Percentiles rank a stretch among this genome's conserved stretches.
Conservation (phyloP, 1,284 basidiomycete genomes). For the Malassezia brasiliensis region DNA sequence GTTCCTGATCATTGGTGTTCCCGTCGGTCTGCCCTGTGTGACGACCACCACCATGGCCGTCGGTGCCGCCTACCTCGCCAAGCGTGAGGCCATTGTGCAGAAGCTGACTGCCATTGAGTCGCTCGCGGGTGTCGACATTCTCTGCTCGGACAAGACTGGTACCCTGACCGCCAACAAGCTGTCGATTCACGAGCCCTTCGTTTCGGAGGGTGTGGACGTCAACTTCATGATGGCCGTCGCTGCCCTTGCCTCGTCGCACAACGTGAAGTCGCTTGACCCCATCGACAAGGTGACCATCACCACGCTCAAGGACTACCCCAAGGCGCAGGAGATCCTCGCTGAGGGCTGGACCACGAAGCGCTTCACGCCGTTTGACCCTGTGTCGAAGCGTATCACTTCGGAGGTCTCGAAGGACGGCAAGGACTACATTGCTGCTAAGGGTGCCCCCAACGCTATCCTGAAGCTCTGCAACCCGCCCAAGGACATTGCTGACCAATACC, state of each 20-base stretch:
- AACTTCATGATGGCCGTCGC: conserved; percentile 54
- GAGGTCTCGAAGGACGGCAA: conserved; percentile 55
- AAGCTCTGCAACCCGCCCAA: conserved; percentile 52
- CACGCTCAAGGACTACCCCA: conserved; percentile 55
- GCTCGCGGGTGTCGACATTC: conserved; percentile 56
- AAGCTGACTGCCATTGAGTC: conserved; percentile 58
- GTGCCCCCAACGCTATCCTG: conserved; percentile 56
- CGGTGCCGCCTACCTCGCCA: conserved; percentile 56
- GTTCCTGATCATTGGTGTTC: conserved; percentile 55
- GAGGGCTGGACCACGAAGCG: conserved; percentile 54
- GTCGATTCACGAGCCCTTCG: conserved; percentile 54
- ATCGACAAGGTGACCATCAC: conserved; percentile 57
- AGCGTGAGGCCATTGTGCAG: conserved; percentile 57
- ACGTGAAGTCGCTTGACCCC: conserved; percentile 55
- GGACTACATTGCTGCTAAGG: conserved; percentile 54
- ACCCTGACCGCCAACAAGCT: conserved; percentile 57
- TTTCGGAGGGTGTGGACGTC: conserved; percentile 51
- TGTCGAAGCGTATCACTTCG: conserved; percentile 56
- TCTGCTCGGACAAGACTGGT: conserved; percentile 57
- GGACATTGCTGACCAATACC: conserved; percentile 51
- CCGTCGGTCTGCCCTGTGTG: conserved; percentile 55
- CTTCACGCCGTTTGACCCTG: conserved; percentile 56
- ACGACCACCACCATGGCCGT: conserved; percentile 56
- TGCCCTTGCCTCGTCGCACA: conserved; percentile 56
- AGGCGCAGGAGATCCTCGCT: conserved; percentile 53